phyloP scores from a whole-genome alignment of 768 basidiomycete genomes.

The Omphalotus guepiniiformis region DNA sequence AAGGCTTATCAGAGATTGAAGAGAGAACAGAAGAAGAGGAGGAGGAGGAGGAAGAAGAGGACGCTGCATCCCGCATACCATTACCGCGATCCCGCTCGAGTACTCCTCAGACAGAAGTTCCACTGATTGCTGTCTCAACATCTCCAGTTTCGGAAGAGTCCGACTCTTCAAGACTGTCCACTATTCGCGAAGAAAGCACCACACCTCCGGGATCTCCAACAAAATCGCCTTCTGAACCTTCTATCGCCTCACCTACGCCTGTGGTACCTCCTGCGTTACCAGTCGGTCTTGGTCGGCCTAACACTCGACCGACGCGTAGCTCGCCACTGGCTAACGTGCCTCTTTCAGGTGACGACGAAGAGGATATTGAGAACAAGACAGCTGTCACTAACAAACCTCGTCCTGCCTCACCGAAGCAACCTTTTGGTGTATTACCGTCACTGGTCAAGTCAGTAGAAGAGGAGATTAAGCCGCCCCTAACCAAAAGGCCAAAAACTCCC shows the following conservation, averaged over 20 bases:
- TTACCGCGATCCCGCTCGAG: slow-evolving; percentile 51
- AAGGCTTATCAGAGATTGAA: slow-evolving; percentile 30
- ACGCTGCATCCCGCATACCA: slow-evolving; percentile 24
- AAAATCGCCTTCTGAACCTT: slow-evolving; percentile 34
- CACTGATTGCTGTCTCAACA: slow-evolving; percentile 34
- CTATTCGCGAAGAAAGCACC: slow-evolving; percentile 41
- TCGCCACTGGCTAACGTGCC: slow-evolving; percentile 66
- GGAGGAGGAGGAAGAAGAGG: slow-evolving; percentile 21
- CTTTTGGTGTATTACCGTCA: not conserved
- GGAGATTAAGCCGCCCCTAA: slow-evolving; percentile 8
- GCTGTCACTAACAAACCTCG: slow-evolving; percentile 25
- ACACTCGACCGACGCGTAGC: slow-evolving; percentile 66
- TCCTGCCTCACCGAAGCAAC: slow-evolving; percentile 26
- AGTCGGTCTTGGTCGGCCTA: slow-evolving; percentile 52
- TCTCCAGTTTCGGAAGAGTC: slow-evolving; percentile 28
- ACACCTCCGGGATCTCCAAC: slow-evolving; percentile 66
- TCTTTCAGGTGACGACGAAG: slow-evolving; percentile 30
- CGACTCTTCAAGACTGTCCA: slow-evolving; percentile 21
- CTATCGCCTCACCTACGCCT: slow-evolving; percentile 19
- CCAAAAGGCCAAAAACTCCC: slow-evolving; percentile 11
- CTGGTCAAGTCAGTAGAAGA: slow-evolving; percentile 2
- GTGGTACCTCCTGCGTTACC: slow-evolving; percentile 28
- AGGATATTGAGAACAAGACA: slow-evolving; percentile 33
- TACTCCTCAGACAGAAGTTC: slow-evolving; percentile 54
- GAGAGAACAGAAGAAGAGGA: slow-evolving; percentile 22